Percentiles rank a stretch among this genome's conserved stretches.
Conservation (phyloP, 352 stramenopile species). For the Phytophthora cryptogea region DNA sequence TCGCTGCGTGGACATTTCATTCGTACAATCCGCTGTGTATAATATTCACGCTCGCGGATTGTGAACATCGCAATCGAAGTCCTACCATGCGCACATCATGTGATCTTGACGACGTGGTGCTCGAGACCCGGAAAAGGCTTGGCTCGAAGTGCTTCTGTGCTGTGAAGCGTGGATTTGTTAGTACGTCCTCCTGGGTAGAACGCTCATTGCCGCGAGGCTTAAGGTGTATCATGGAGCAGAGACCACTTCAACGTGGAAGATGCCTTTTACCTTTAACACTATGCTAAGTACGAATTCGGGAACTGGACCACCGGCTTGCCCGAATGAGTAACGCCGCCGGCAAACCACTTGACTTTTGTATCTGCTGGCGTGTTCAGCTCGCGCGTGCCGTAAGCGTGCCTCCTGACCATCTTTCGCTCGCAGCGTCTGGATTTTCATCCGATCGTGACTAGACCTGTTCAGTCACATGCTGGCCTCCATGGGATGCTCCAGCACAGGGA, state of each 20-base stretch:
- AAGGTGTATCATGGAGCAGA: too few relatives aligned
- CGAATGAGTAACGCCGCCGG: slow-evolving; percentile 10
- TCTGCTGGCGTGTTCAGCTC: slow-evolving; percentile 12
- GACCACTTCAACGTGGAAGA: slow-evolving; percentile 1
- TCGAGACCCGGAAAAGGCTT: too few relatives aligned
- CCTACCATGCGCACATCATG: too few relatives aligned
- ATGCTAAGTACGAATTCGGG: slow-evolving; percentile 6
- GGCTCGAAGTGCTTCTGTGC: not conserved
- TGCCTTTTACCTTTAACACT: slow-evolving; percentile 12
- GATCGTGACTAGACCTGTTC: slow-evolving; percentile 14
- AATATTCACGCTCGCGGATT: too few relatives aligned
- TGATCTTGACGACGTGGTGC: not conserved
- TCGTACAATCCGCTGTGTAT: too few relatives aligned
- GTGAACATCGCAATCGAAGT: too few relatives aligned
- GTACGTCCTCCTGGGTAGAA: too few relatives aligned
- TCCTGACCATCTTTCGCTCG: slow-evolving; percentile 12
- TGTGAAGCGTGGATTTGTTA: too few relatives aligned
- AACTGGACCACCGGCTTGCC: slow-evolving; percentile 4
- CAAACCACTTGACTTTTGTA: slow-evolving; percentile 14
- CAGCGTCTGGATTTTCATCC: slow-evolving; percentile 34
- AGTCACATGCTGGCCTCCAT: not conserved
- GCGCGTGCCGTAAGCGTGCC: slow-evolving; percentile 17
- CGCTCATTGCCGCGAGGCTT: too few relatives aligned
- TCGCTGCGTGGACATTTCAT: too few relatives aligned
- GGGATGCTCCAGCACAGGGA: not conserved